Base-by-base conservation (phyloP, 2,329 filamentous ascomycete genomes). In the Nigrospora oryzae region DNA sequence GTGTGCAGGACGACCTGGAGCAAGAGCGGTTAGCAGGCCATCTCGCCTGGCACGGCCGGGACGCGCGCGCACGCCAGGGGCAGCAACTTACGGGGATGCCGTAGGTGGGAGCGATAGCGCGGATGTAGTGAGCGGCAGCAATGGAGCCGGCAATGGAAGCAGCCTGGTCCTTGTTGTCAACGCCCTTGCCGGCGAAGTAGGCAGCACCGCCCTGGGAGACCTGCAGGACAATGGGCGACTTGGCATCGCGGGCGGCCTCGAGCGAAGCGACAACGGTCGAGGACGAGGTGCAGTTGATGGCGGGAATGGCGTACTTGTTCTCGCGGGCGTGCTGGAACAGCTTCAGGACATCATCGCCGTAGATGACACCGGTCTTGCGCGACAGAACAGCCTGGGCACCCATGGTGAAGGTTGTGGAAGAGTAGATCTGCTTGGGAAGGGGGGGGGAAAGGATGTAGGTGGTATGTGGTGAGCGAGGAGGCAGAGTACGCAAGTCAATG, bases 241-340 rank as follows among this genome's bases (percentile, higher is more conserved):
- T 95, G 65, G 82, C 75, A 69, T 97, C 90, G 61, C 89, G 84
- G 58, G 93, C 93, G 65, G 93, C 93, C 79, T 98, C 93, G 58
- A 98, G 89, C 45, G 88, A 73, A 59, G 89, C 83, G 55, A 96
- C 84, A 52, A 82, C 84, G 51, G 85, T 89, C 34, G 89, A 95
- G 51, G 87, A 95, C 36, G 89, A 95, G 58, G 91, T 97, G 63
- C 95, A 87, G 73, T 97, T 96, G 66, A 89, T 82, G 62, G 88
- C 88, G 49, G 88, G 90, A 59, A 96, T 89, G 60, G 90, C 90
- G 63, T 89, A 95, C 53, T 84, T 73, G 63, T 95, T 79, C 75
- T 93, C 79, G 66, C 90, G 85, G 56, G 87, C 87, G 69, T 96
- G 88, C 70, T 90, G 79, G 75, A 96, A 95, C 31, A 57, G 53